Conservation (phyloP, 768 basidiomycete genomes). For the Mycena floridula region DNA sequence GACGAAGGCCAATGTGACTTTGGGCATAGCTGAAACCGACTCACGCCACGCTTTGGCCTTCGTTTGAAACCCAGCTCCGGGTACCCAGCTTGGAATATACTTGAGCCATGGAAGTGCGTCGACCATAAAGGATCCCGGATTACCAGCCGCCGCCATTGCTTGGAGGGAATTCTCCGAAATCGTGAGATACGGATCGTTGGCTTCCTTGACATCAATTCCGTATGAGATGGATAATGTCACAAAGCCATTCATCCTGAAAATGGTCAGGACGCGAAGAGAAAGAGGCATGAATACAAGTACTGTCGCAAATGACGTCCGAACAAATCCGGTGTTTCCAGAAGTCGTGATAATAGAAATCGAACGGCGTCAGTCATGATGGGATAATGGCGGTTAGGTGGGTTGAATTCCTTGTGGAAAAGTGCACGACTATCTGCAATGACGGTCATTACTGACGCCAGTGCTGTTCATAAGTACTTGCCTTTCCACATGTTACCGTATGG, state of each 20-base stretch:
- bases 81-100: conserved; percentile 31
- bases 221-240: conserved; percentile 8
- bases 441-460: no score
- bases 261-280: neutral
- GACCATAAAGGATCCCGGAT: conserved; percentile 5
- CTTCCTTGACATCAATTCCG: conserved; percentile 7
- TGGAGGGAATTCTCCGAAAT: conserved; percentile 7
- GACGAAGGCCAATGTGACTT: conserved; percentile 24
- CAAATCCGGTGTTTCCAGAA: conserved; percentile 6
- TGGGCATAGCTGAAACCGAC: conserved; percentile 20
- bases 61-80: conserved; percentile 31
- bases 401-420: conserved; percentile 7
- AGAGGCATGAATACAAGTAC: conserved; percentile 2
- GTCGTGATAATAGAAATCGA: conserved; percentile 3
- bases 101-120: conserved; percentile 10
- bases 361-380: conserved; percentile 5
- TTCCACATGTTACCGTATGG: conserved; percentile 26
- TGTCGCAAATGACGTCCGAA: conserved; percentile 11
- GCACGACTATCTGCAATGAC: conserved; percentile 2
- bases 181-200: conserved; percentile 8
- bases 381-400: conserved; percentile 8
- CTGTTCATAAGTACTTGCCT: conserved; percentile 12
- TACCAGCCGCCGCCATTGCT: conserved; percentile 3
- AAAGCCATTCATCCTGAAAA: conserved; percentile 9
- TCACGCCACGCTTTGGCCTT: conserved; percentile 23